A percentile compares a stretch with the other conserved stretches of the same genome.
Conservation (phyloP, 2,329 filamentous ascomycete species). For the Neonectria faginata region DNA sequence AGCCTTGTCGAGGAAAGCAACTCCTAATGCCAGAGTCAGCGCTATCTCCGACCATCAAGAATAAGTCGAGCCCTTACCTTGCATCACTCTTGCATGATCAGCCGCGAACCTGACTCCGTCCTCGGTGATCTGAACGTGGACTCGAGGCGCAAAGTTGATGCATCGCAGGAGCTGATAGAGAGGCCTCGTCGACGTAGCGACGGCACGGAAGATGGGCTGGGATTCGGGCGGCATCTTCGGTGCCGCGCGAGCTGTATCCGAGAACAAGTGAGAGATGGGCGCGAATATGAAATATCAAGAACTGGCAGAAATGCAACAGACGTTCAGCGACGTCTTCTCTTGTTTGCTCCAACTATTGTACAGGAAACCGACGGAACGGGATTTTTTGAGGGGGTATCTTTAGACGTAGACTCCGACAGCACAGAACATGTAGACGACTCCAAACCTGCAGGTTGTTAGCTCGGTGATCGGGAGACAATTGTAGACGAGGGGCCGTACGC, state of each 20-base stretch:
- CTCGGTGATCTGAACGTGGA: slow-evolving; percentile 79
- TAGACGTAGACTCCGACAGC: slow-evolving; percentile 98
- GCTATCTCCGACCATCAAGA: neutral
- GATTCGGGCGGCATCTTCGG: slow-evolving; percentile 49
- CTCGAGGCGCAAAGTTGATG: slow-evolving; percentile 69
- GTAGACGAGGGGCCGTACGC: slow-evolving; percentile 71
- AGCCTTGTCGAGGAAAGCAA: slow-evolving; percentile 84
- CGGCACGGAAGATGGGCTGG: slow-evolving; percentile 75
- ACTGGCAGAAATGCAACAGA: slow-evolving; percentile 42
- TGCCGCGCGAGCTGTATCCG: slow-evolving; percentile 12
- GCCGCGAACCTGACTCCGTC: slow-evolving; percentile 89
- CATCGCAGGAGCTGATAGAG: slow-evolving; percentile 72
- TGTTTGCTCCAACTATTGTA: slow-evolving; percentile 54
- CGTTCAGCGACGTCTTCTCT: slow-evolving; percentile 48
- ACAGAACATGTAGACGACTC: slow-evolving; percentile 98
- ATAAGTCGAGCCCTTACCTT: slow-evolving; percentile 68
- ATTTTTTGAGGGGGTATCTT: slow-evolving; percentile 60
- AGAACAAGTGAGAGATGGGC: slow-evolving; percentile 21
- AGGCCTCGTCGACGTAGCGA: slow-evolving; percentile 81
- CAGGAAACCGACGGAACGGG: slow-evolving; percentile 49
- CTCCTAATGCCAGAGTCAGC: slow-evolving; percentile 45
- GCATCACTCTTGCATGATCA: slow-evolving; percentile 90
- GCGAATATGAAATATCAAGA: slow-evolving; percentile 34
- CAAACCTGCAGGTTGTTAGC: slow-evolving; percentile 71
- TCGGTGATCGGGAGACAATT: slow-evolving; percentile 1